These are phyloP conservation scores for Populus hybrid DNA, from an alignment of 441 rosid species.

Conservation along the genomic window DNA sequence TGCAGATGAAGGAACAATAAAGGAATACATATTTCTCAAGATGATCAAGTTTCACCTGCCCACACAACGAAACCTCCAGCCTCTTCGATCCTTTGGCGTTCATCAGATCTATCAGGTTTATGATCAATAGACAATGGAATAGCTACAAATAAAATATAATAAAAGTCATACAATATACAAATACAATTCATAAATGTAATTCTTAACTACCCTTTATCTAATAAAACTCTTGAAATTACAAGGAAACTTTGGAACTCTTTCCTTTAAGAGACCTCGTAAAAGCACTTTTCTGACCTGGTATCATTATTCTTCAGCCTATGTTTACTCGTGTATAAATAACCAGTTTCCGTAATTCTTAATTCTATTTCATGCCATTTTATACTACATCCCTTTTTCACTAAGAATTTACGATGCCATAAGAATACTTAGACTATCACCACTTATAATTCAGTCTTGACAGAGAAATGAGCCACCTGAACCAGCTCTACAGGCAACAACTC, in stretches of 20 bases:
- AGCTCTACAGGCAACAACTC: slow-evolving; percentile 69
- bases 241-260: not conserved
- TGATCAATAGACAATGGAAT: slow-evolving; percentile 75
- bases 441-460: not conserved
- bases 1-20: not conserved
- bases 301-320: not conserved
- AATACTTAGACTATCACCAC: not conserved
- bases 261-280: not conserved
- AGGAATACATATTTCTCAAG: no score
- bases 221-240: not conserved
- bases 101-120: slow-evolving; percentile 87
- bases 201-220: not conserved
- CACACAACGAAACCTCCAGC: slow-evolving; percentile 88
- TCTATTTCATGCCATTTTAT: not conserved
- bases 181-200: not conserved
- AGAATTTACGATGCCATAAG: not conserved
- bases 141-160: slow-evolving; percentile 36
- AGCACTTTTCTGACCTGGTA: not conserved
- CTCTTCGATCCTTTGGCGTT: slow-evolving; percentile 77
- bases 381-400: not conserved
- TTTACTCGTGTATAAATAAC: not conserved
- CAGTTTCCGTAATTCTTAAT: not conserved
- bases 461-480: slow-evolving; percentile 43
- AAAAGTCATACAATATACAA: not conserved
- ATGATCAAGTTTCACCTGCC: slow-evolving; percentile 57